phyloP scores from a whole-genome alignment of 192 early-diverging fungal genomes.

The Gaertneriomyces semiglobifer region DNA sequence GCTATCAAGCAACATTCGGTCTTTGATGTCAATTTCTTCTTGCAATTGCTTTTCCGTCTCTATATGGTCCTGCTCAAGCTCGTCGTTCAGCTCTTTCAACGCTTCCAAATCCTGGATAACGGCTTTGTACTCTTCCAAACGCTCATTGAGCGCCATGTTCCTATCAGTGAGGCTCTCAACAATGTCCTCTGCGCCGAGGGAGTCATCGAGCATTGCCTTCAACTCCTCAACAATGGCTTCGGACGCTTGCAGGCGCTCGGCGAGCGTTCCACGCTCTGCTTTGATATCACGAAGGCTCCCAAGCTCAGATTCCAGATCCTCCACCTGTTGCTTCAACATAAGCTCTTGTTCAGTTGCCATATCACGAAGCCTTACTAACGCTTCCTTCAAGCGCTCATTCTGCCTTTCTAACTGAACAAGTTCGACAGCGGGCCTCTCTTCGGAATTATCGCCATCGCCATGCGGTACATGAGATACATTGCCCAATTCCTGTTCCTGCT shows the following conservation, averaged over 20 bases:
- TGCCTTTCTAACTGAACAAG: conserved; percentile 70
- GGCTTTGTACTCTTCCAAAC: conserved; percentile 74
- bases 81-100: conserved; percentile 84
- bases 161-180: conserved; percentile 78
- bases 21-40: conserved; percentile 79
- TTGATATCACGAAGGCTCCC: conserved; percentile 54
- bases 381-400: conserved; percentile 85
- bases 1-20: conserved; percentile 62
- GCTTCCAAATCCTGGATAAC: conserved; percentile 85
- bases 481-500: conserved; percentile 55
- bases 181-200: conserved; percentile 76
- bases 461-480: conserved; percentile 13
- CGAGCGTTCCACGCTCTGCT: conserved; percentile 52
- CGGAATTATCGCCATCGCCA: background rate
- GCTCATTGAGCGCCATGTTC: conserved; percentile 75
- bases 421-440: conserved; percentile 47
- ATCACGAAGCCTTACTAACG: conserved; percentile 77
- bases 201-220: conserved; percentile 77
- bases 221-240: conserved; percentile 79
- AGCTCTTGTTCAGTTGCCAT: conserved; percentile 69
- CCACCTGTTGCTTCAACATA: conserved; percentile 58
- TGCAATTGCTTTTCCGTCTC: conserved; percentile 82
- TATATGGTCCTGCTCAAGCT: conserved; percentile 89
- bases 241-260: conserved; percentile 56
- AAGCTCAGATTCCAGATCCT: conserved; percentile 69